phyloP scores from a whole-genome alignment of 75 land plant genomes.

The Cryptomeria japonica region DNA sequence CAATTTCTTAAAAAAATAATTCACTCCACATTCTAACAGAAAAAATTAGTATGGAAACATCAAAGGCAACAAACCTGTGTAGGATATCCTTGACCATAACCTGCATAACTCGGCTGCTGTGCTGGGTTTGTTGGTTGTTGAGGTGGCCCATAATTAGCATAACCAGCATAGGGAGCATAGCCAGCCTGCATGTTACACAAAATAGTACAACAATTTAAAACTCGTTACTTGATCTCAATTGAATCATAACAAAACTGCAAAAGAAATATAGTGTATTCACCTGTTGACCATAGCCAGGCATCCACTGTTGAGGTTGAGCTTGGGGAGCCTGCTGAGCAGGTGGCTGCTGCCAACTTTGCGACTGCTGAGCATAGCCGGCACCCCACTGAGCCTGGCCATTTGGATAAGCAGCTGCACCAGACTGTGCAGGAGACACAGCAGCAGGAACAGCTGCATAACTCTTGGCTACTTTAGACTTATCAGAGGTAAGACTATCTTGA shows the following conservation, averaged over 20 bases:
- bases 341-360: constrained; percentile 77
- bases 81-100: constrained; percentile 14
- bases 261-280: neutral
- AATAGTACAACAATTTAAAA: neutral
- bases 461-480: constrained; percentile 73
- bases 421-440: constrained; percentile 44
- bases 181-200: neutral
- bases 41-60: neutral
- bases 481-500: constrained; percentile 61
- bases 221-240: neutral
- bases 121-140: constrained; percentile 5
- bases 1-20: neutral
- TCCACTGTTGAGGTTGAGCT: constrained; percentile 12
- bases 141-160: constrained; percentile 8
- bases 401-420: constrained; percentile 52
- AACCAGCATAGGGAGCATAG: constrained; percentile 8
- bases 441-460: constrained; percentile 31
- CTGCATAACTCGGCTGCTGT: constrained; percentile 1
- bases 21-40: neutral
- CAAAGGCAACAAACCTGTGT: neutral
- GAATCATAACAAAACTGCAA: neutral
- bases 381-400: constrained; percentile 74
- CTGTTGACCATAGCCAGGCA: constrained; percentile 14
- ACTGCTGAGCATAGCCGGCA: constrained; percentile 62
- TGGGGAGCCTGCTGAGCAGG: constrained; percentile 72